Evolutionary conservation across 2,329 filamentous ascomycete genomes (phyloP).

Genomic region (Clonostachys rhizophaga): DNA sequence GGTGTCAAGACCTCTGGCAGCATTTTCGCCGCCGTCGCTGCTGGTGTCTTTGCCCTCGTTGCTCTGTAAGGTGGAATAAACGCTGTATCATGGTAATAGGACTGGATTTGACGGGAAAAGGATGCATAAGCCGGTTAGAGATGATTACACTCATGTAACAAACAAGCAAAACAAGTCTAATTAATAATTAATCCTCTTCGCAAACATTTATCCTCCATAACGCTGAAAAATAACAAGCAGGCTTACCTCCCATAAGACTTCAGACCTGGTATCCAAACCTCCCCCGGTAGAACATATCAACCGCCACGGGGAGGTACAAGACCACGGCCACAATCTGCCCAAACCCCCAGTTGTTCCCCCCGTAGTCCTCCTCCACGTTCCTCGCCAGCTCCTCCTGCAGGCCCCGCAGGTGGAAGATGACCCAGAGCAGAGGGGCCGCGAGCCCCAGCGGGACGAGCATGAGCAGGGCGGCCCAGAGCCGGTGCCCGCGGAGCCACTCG

Average conservation of each 20-base stretch:
- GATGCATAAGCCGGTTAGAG: no score
- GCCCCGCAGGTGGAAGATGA: background rate
- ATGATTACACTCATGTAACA: no score
- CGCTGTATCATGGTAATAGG: no score
- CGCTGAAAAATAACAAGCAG: no score
- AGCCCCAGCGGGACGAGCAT: background rate
- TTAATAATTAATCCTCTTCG: no score
- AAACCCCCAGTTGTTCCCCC: conserved; percentile 9
- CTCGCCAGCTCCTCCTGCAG: background rate
- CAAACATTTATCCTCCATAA: no score
- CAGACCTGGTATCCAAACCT: conserved; percentile 2
- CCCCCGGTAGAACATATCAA: conserved; percentile 9
- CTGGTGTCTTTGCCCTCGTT: no score
- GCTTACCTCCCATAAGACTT: no score
- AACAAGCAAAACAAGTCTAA: no score
- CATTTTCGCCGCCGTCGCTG: background rate
- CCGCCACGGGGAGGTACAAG: conserved; percentile 11
- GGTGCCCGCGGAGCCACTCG: background rate
- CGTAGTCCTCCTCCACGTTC: background rate
- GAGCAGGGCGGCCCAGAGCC: background rate
- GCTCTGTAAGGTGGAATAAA: no score
- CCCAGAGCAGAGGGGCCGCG: conserved; percentile 1
- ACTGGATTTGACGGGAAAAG: no score
- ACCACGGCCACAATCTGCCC: conserved; percentile 14
- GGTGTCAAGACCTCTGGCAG: background rate